A percentile compares a stretch with the other conserved stretches of the same genome.
phyloP scores from a whole-genome alignment of 352 stramenopile species.

The Pythium folliculosum region DNA sequence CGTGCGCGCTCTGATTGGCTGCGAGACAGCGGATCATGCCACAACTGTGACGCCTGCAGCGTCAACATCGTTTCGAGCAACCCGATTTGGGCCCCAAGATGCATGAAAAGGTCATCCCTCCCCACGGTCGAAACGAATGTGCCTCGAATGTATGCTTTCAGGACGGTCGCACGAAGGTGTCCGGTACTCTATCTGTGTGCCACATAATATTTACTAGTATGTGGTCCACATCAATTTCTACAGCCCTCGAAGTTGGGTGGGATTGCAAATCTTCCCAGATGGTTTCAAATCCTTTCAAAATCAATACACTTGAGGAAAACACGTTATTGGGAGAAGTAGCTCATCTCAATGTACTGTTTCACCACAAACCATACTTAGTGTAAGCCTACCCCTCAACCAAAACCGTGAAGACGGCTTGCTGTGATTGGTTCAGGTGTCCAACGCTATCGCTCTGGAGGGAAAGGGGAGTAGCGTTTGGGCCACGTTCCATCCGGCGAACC shows the following conservation, averaged over 20 bases:
- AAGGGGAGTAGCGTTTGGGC: constrained; percentile 6
- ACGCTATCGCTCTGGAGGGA: constrained; percentile 14
- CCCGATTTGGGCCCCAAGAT: constrained; percentile 18
- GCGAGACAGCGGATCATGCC: not conserved
- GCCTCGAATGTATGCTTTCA: not conserved
- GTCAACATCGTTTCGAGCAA: constrained; percentile 7
- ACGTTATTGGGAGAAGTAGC: too few relatives aligned
- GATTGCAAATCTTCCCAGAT: constrained; percentile 13
- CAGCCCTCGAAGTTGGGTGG: not conserved
- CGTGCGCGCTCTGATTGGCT: constrained; percentile 7
- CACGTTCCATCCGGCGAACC: constrained; percentile 2
- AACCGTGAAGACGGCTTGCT: constrained; percentile 9
- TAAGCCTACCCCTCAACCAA: constrained; percentile 7
- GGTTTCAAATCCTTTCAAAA: constrained; percentile 4
- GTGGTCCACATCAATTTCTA: not conserved
- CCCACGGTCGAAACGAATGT: not conserved
- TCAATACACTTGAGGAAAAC: constrained; percentile 16
- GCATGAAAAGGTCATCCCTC: constrained; percentile 22
- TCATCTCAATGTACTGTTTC: too few relatives aligned
- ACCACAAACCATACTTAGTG: too few relatives aligned
- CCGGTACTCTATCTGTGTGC: not conserved
- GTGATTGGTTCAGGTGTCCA: constrained; percentile 33
- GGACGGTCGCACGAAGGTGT: not conserved
- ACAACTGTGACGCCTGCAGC: constrained; percentile 2
- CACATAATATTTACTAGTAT: not conserved